Conservation (phyloP, 1,284 basidiomycete genomes). For the Pyrrhoderma lamaoense region DNA sequence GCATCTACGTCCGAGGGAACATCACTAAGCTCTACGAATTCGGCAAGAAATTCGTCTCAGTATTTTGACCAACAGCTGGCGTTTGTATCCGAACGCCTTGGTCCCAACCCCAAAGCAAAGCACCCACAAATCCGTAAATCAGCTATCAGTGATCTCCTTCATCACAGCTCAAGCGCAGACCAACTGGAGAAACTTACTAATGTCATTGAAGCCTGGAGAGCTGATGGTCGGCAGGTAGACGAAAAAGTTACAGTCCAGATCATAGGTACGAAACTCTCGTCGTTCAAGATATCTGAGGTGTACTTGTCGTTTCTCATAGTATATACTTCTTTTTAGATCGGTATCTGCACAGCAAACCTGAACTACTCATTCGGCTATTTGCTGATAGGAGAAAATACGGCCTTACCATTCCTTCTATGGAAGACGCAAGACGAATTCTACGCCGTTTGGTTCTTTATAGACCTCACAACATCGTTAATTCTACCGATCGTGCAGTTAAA, state of each 20-base stretch:
- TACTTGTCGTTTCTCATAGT: background rate
- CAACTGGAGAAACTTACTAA: conserved; percentile 6
- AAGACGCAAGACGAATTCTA: conserved; percentile 20
- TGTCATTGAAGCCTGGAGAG: conserved; percentile 10
- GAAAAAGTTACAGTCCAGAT: conserved; percentile 6
- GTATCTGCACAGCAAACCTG: conserved; percentile 14
- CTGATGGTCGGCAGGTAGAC: conserved; percentile 5
- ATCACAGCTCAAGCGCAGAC: conserved; percentile 3
- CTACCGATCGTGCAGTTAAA: background rate
- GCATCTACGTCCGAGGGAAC: too few relatives aligned
- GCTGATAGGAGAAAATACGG: conserved; percentile 20
- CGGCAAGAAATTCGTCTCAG: background rate
- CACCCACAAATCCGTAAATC: conserved; percentile 10
- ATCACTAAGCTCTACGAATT: too few relatives aligned
- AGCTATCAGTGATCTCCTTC: conserved; percentile 10
- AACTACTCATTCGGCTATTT: conserved; percentile 18
- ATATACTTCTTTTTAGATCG: conserved; percentile 6
- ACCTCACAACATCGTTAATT: background rate
- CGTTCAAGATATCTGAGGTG: too few relatives aligned
- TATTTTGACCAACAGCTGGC: conserved; percentile 13
- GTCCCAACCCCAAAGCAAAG: conserved; percentile 1
- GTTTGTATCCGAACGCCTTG: conserved; percentile 7
- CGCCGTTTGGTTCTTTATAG: conserved; percentile 14
- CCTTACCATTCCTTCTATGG: conserved; percentile 19
- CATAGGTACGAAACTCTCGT: conserved; percentile 12